Conservation (phyloP, 2,329 filamentous ascomycete species). For the Fusarium subglutinans region DNA sequence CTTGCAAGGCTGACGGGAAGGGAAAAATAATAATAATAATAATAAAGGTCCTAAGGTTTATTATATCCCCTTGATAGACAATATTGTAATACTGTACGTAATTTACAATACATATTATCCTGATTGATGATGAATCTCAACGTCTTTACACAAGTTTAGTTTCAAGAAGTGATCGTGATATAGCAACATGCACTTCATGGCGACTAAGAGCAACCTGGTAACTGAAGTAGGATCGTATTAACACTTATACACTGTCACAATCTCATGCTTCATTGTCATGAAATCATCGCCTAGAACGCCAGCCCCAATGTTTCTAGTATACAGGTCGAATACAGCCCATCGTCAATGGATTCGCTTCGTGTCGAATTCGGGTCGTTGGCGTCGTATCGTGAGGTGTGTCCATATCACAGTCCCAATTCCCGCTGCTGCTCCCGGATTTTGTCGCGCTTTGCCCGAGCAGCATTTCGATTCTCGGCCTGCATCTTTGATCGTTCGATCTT, state of each 20-base stretch:
- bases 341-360: neutral
- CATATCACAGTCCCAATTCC: slow-evolving; percentile 49
- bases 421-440: slow-evolving; percentile 79
- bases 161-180: neutral
- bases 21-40: too few relatives aligned
- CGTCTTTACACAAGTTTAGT: neutral
- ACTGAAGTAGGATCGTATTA: neutral
- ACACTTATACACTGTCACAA: slow-evolving; percentile 9
- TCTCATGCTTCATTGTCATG: slow-evolving; percentile 9
- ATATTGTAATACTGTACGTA: neutral
- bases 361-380: neutral
- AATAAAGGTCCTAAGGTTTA: too few relatives aligned
- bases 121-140: neutral
- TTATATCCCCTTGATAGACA: neutral
- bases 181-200: neutral
- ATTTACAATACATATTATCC: neutral
- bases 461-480: slow-evolving; percentile 77
- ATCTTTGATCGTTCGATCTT: slow-evolving; percentile 81
- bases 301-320: slow-evolving; percentile 15
- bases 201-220: neutral
- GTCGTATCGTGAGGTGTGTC: neutral
- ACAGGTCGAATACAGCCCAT: slow-evolving; percentile 6
- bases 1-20: too few relatives aligned
- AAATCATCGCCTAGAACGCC: slow-evolving; percentile 21
- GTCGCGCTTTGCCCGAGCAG: slow-evolving; percentile 73